Conservation (phyloP, 2,329 filamentous ascomycete genomes). For the Nigrospora oryzae region DNA sequence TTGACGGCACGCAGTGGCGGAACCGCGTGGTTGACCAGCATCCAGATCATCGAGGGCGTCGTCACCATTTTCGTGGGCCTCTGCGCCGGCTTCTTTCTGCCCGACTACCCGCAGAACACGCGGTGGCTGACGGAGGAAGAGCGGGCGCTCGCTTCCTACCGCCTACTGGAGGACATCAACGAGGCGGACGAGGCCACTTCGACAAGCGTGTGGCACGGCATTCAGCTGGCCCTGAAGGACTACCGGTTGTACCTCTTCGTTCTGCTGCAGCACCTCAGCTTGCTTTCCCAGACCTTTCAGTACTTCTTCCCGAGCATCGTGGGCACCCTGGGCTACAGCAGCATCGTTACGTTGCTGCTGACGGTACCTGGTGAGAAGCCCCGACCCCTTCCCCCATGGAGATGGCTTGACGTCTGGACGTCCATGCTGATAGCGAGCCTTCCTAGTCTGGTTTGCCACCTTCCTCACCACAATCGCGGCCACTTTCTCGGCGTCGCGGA, state of each 20-base stretch:
- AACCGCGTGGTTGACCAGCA: constrained; percentile 8
- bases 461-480: constrained; percentile 45
- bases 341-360: constrained; percentile 45
- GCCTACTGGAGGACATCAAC: constrained; percentile 38
- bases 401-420: too few species aligned
- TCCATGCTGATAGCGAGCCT: too few species aligned
- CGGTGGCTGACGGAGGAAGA: constrained; percentile 42
- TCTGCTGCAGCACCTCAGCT: constrained; percentile 41
- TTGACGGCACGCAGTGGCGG: constrained; percentile 12
- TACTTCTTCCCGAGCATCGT: constrained; percentile 61
- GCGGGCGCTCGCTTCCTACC: constrained; percentile 43
- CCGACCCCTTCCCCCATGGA: too few species aligned
- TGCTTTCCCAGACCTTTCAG: constrained; percentile 48
- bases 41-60: constrained; percentile 31
- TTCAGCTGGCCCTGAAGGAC: constrained; percentile 39
- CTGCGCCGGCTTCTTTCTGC: constrained; percentile 28
- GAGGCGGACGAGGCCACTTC: constrained; percentile 32
- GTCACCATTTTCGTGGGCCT: constrained; percentile 28
- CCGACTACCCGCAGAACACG: constrained; percentile 45
- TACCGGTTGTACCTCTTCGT: constrained; percentile 44
- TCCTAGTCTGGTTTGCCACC: constrained; percentile 39
- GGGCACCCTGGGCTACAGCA: constrained; percentile 48
- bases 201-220: constrained; percentile 30
- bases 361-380: constrained; percentile 31
- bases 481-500: constrained; percentile 45